Conservation (phyloP, 345 rosid genomes). For the Salix udensis region DNA sequence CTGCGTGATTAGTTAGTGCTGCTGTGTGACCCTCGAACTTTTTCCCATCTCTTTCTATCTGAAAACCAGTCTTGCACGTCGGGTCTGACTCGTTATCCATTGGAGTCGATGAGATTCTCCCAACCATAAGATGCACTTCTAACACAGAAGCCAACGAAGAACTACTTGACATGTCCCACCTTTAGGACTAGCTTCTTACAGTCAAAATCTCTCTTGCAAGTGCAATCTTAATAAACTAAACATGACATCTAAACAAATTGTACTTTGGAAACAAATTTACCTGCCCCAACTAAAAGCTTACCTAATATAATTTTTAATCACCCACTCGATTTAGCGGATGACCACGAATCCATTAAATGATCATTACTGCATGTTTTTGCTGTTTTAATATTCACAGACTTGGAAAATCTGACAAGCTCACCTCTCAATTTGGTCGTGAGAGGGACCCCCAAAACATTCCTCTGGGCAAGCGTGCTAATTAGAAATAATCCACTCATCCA, state of each 20-base stretch:
- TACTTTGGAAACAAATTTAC: slow-evolving; percentile 27
- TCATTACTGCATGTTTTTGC: slow-evolving; percentile 13
- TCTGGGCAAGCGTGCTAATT: slow-evolving; percentile 15
- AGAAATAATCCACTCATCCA: neutral
- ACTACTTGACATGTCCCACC: neutral
- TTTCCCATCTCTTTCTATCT: neutral
- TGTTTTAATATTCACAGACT: slow-evolving; percentile 5
- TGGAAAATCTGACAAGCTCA: slow-evolving; percentile 10
- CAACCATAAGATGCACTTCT: neutral
- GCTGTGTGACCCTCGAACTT: neutral
- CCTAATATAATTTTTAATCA: slow-evolving; percentile 22
- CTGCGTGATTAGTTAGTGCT: neutral
- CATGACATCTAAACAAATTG: slow-evolving; percentile 1
- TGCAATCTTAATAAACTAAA: neutral
- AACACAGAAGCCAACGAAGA: neutral
- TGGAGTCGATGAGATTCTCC: neutral
- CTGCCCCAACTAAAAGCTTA: slow-evolving; percentile 48
- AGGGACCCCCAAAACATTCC: slow-evolving; percentile 26
- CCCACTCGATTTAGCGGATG: slow-evolving; percentile 5
- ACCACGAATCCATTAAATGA: slow-evolving; percentile 1
- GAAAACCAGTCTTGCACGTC: neutral
- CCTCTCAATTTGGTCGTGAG: neutral
- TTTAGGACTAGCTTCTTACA: neutral
- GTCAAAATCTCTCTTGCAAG: neutral
- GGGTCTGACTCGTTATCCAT: neutral